Evolutionary conservation across 1,284 basidiomycete genomes (phyloP).

Genomic region (Tilletia indica): DNA sequence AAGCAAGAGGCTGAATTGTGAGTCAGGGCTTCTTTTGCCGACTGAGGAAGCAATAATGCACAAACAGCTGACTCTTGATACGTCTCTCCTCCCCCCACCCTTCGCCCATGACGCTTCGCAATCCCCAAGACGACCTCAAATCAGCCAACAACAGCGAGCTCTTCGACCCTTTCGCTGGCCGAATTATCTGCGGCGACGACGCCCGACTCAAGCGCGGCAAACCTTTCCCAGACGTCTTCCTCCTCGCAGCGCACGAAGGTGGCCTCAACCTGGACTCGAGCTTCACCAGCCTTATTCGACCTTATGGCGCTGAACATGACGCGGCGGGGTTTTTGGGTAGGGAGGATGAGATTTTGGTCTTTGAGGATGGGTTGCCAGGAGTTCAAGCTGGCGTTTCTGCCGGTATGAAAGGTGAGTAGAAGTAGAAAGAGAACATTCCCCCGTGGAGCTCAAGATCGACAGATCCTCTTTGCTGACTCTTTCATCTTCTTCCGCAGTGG

Average conservation of each 20-base stretch:
- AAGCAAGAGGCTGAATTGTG: slow-evolving; percentile 49
- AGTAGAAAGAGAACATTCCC: too few relatives aligned
- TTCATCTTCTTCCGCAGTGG: slow-evolving; percentile 29
- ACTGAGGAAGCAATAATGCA: neutral
- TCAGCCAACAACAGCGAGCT: slow-evolving; percentile 37
- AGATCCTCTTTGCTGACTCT: too few relatives aligned
- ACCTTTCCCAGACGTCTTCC: slow-evolving; percentile 54
- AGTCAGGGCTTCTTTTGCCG: neutral
- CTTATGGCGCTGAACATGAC: slow-evolving; percentile 24
- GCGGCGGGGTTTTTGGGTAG: slow-evolving; percentile 36
- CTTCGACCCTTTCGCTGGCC: slow-evolving; percentile 44
- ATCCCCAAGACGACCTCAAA: slow-evolving; percentile 42
- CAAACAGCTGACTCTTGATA: neutral
- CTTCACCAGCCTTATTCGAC: neutral
- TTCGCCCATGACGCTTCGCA: neutral
- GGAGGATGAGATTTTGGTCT: slow-evolving; percentile 52
- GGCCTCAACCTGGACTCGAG: slow-evolving; percentile 31
- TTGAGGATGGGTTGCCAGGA: slow-evolving; percentile 53
- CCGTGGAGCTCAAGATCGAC: too few relatives aligned
- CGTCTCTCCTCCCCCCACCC: neutral
- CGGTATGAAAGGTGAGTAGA: slow-evolving; percentile 49
- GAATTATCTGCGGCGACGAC: slow-evolving; percentile 54
- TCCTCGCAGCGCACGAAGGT: slow-evolving; percentile 50
- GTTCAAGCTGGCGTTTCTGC: slow-evolving; percentile 50
- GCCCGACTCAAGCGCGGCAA: slow-evolving; percentile 46